Conservation (phyloP, 306 rosid genomes). For the Medicago lupulina region DNA sequence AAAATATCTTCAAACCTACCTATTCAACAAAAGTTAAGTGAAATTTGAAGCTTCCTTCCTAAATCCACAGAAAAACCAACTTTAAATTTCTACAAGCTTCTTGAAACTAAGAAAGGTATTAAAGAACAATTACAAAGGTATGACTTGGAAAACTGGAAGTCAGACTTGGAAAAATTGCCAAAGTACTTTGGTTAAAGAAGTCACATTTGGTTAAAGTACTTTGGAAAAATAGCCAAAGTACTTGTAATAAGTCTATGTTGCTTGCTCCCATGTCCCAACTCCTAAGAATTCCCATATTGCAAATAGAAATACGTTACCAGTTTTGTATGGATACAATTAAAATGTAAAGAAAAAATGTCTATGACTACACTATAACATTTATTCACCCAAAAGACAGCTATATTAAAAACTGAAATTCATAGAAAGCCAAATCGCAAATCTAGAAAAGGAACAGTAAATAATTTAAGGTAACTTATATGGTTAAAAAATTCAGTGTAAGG, state of each 20-base stretch:
- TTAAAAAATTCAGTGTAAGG: not conserved
- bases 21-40: slow-evolving; percentile 1
- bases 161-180: too few species aligned
- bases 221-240: too few species aligned
- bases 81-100: slow-evolving; percentile 9
- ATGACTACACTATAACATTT: not conserved
- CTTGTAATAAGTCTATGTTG: slow-evolving; percentile 12
- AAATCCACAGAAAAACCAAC: not conserved
- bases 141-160: too few species aligned
- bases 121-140: too few species aligned
- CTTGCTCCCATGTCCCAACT: not conserved
- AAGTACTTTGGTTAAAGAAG: too few species aligned
- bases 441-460: slow-evolving; percentile 12
- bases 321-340: not conserved
- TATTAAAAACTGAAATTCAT: slow-evolving; percentile 4
- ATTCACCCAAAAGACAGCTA: not conserved
- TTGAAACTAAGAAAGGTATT: not conserved
- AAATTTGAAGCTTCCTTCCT: slow-evolving; percentile 1
- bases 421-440: slow-evolving; percentile 2
- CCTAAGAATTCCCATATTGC: too few species aligned
- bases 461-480: not conserved
- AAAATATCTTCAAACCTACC: slow-evolving; percentile 9
- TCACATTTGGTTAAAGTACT: too few species aligned
- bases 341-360: not conserved
- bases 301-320: too few species aligned